A percentile compares a stretch with the other conserved stretches of the same genome.
These are phyloP conservation scores for Yamadazyma laniorum DNA, from an alignment of 805 yeast species.

Conservation along the genomic window DNA sequence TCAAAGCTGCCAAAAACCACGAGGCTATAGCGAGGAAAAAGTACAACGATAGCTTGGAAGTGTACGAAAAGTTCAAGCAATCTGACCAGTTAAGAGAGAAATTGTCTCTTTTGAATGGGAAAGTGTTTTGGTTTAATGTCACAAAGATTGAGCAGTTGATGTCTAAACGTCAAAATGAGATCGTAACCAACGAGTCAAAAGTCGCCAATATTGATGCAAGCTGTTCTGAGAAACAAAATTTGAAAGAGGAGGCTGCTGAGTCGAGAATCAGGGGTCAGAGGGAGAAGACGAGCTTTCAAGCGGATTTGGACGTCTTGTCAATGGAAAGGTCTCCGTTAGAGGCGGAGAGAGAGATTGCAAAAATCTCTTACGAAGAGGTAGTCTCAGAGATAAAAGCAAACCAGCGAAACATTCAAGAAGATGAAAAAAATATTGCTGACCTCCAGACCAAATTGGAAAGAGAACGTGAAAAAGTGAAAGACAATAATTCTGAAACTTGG, in stretches of 20 bases:
- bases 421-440: slow-evolving; percentile 5
- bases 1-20: slow-evolving; percentile 24
- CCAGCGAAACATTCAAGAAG: slow-evolving; percentile 2
- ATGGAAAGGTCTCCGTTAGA: slow-evolving; percentile 3
- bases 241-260: slow-evolving; percentile 3
- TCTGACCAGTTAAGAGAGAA: slow-evolving; percentile 33
- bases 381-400: background rate
- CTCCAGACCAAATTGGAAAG: slow-evolving; percentile 18
- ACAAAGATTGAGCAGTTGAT: slow-evolving; percentile 21
- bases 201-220: background rate
- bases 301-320: background rate
- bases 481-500: background rate
- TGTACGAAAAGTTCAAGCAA: slow-evolving; percentile 34
- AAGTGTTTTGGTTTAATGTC: slow-evolving; percentile 44
- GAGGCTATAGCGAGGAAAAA: slow-evolving; percentile 24
- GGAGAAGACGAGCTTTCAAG: background rate
- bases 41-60: slow-evolving; percentile 27
- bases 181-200: slow-evolving; percentile 15
- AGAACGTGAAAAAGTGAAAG: slow-evolving; percentile 17
- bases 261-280: slow-evolving; percentile 10
- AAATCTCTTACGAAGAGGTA: background rate
- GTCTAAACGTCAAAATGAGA: slow-evolving; percentile 10
- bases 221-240: slow-evolving; percentile 12
- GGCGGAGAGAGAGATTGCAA: slow-evolving; percentile 5
- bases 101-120: slow-evolving; percentile 36